Evolutionary conservation across 306 rosid species (phyloP), one percentile per base, ranked within the genome.

Genomic region (Oemleria cerasiformis): DNA sequence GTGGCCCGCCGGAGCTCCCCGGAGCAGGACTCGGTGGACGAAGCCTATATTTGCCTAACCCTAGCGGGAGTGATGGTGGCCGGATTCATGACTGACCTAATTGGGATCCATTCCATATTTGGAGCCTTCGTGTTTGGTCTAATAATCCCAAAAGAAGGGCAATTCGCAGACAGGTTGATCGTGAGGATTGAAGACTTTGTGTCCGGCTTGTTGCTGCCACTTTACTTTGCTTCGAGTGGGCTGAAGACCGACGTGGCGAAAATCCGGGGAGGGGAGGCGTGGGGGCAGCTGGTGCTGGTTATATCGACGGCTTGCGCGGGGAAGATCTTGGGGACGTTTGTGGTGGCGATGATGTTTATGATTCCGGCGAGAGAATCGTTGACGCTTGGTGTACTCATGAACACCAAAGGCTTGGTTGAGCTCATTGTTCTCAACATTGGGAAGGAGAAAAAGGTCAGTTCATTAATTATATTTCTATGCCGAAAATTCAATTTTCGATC

Each of bases 371-470:
- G 88, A 66, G 98, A 93, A 44, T 60, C 98, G 3, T 42, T 93
- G 25, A 81, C 92, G 4, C 91, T 93, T 38, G 98, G 97, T 20
- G 67, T 93, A 11, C 88, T 93, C 49, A 93, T 93, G 98, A 93
- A 93, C 68, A 93, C 98, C n/a, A 93, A 93, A 48, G 98, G 98
- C 1, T 80, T 93, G 51, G 93, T 93, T 5, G 98, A 93, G 63
- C 97, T 93, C 64, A 93, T 93, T 25, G 98, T 93, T 15, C 98
- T 91, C 85, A 93, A 93, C 75, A 88, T 93, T 51, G 98, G 98
- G 50, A 88, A 79, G 68, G 98, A 93, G 84, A 88, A 88, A 78
- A 91, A 93, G 98, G 98, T 92, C 3, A 51, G 83, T 4, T 49
- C 16, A 16, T 6, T 49, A 5, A 4, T 9, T 42, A 42, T 42